A percentile compares a stretch with the other conserved stretches of the same genome.
Conservation (phyloP, 805 yeast species). For the Barnettozyma vustinii region DNA sequence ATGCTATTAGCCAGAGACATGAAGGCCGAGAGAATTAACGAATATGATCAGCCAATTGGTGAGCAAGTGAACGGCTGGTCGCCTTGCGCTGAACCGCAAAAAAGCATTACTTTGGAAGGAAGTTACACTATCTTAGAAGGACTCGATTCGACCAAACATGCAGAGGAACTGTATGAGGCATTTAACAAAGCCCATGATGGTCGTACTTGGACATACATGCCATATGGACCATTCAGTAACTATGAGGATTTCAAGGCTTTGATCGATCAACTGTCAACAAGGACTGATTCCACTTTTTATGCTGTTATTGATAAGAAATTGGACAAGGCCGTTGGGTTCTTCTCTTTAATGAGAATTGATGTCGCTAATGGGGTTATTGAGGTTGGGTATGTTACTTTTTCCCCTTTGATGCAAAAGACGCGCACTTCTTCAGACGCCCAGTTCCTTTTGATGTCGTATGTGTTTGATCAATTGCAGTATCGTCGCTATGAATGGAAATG, state of each 20-base stretch:
- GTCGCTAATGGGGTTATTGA: not conserved
- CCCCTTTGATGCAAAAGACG: not conserved
- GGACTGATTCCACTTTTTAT: not conserved
- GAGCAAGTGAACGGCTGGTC: not conserved
- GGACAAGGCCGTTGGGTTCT: conserved; percentile 1
- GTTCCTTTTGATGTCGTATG: conserved; percentile 4
- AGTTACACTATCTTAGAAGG: not conserved
- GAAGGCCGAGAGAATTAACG: not conserved
- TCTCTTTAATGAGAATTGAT: conserved; percentile 4
- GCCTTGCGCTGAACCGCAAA: not conserved
- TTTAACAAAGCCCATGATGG: not conserved
- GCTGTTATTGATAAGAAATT: not conserved
- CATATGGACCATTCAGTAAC: not conserved
- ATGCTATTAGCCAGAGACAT: too few species aligned
- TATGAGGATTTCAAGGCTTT: not conserved
- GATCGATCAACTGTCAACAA: not conserved
- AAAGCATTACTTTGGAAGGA: not conserved
- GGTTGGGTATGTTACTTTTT: conserved; percentile 3
- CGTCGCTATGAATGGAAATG: conserved; percentile 10
- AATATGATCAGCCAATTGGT: not conserved
- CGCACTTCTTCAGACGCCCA: conserved; percentile 3
- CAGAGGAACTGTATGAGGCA: conserved; percentile 1
- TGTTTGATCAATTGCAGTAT: conserved; percentile 1
- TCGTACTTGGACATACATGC: conserved; percentile 3
- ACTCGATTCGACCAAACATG: not conserved